These are phyloP conservation scores for Plantago major DNA, from an alignment of 257 asterid genomes.

Conservation along the genomic window DNA sequence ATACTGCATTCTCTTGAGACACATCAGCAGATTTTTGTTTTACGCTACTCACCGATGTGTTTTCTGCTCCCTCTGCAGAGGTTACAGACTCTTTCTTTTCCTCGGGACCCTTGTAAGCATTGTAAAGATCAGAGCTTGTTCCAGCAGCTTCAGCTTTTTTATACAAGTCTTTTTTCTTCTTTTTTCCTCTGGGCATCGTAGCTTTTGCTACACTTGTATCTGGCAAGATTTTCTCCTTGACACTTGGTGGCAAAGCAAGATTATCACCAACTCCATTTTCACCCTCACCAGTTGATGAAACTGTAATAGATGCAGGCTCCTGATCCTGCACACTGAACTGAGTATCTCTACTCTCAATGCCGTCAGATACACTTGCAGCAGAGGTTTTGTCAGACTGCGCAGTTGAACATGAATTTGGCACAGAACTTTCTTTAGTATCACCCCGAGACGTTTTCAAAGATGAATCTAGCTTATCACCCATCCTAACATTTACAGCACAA, in stretches of 20 bases:
- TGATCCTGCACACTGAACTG: conserved; percentile 18
- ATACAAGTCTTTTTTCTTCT: conserved; percentile 42
- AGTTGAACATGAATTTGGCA: conserved; percentile 22
- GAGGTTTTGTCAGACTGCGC: conserved; percentile 23
- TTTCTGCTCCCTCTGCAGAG: conserved; percentile 33
- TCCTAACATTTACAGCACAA: conserved; percentile 24
- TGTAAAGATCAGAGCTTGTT: conserved; percentile 77
- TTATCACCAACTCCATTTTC: conserved; percentile 14
- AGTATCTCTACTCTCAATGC: conserved; percentile 24
- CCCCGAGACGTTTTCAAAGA: conserved; percentile 21
- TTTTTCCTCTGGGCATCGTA: conserved; percentile 36
- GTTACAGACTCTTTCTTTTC: conserved; percentile 53
- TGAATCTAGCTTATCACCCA: conserved; percentile 24
- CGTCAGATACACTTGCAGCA: conserved; percentile 21
- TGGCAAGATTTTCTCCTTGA: conserved; percentile 45
- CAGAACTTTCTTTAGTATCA: conserved; percentile 16
- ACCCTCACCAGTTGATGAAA: conserved; percentile 33
- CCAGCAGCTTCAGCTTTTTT: conserved; percentile 78
- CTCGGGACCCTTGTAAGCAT: conserved; percentile 89
- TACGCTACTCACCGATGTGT: conserved; percentile 28
- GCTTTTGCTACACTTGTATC: conserved; percentile 46
- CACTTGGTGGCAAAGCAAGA: conserved; percentile 9
- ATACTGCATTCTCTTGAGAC: conserved; percentile 28
- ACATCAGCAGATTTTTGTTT: conserved; percentile 31
- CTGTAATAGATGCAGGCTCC: conserved; percentile 28